Evolutionary conservation across 1,284 basidiomycete species (phyloP).

Genomic region (Hypsizygus ulmarius): DNA sequence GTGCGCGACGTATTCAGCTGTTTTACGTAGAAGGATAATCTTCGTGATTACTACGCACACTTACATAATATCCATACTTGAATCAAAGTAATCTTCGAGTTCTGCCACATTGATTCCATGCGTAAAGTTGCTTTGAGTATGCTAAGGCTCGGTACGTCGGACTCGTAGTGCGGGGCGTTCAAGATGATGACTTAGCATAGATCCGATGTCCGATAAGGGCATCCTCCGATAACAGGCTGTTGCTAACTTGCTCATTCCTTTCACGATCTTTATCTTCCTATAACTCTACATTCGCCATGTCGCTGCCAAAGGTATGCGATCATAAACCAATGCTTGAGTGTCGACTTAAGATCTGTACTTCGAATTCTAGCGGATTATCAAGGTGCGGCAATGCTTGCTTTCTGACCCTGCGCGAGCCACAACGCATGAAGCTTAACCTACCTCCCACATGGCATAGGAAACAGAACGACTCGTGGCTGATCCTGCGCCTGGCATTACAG

Average conservation of each 20-base stretch:
- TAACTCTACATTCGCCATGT: constrained; percentile 23
- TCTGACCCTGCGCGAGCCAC: neutral
- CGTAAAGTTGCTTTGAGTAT: too few relatives aligned
- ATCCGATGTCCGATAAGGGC: neutral
- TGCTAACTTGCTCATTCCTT: constrained; percentile 5
- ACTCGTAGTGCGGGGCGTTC: neutral
- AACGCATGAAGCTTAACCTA: constrained; percentile 1
- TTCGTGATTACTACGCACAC: too few relatives aligned
- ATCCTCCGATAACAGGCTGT: neutral
- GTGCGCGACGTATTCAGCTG: neutral
- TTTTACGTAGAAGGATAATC: too few relatives aligned
- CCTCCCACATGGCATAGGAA: constrained; percentile 59
- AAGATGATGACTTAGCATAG: neutral
- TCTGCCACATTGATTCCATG: too few relatives aligned
- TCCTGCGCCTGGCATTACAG: constrained; percentile 94
- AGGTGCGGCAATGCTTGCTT: constrained; percentile 26
- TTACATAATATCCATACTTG: too few relatives aligned
- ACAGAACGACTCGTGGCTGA: constrained; percentile 95
- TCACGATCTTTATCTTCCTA: constrained; percentile 8
- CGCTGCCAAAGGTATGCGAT: constrained; percentile 37
- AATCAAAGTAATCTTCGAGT: too few relatives aligned
- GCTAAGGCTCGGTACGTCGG: too few relatives aligned
- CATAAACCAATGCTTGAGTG: neutral
- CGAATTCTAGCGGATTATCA: constrained; percentile 41
- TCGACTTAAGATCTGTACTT: constrained; percentile 10